Evolutionary conservation across 2,329 filamentous ascomycete genomes (phyloP).

Genomic region (Penicillium sp.): DNA sequence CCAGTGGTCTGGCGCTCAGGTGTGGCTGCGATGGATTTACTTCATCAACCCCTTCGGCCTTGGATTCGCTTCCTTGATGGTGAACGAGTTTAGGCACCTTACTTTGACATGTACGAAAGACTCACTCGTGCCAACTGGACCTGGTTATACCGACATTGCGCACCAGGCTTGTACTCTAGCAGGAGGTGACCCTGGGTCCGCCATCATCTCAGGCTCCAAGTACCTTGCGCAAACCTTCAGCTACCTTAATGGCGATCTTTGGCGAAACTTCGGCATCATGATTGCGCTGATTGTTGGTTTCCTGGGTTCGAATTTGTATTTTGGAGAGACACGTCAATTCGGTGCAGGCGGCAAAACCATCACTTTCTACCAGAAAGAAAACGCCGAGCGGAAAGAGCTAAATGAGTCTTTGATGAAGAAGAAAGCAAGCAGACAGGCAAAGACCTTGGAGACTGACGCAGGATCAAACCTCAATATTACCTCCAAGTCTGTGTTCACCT

Average conservation of each 20-base stretch:
- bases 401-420: conserved; percentile 40
- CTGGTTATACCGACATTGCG: conserved; percentile 66
- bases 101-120: conserved; percentile 65
- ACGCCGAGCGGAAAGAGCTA: conserved; percentile 35
- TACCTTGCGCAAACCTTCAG: conserved; percentile 69
- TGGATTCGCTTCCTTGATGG: conserved; percentile 75
- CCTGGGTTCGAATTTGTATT: conserved; percentile 35
- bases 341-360: conserved; percentile 41
- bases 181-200: conserved; percentile 65
- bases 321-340: conserved; percentile 40
- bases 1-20: conserved; percentile 70
- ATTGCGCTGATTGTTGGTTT: conserved; percentile 35
- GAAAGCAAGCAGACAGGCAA: conserved; percentile 35
- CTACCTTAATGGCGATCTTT: conserved; percentile 65
- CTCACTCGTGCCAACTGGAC: conserved; percentile 69
- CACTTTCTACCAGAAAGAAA: conserved; percentile 42
- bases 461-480: conserved; percentile 50
- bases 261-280: conserved; percentile 56
- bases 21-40: conserved; percentile 77
- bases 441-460: conserved; percentile 31
- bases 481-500: conserved; percentile 56
- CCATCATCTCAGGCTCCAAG: conserved; percentile 60
- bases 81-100: conserved; percentile 75
- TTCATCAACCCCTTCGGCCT: conserved; percentile 74
- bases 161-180: conserved; percentile 79